Conservation (phyloP, 441 rosid species). For the Cnidoscolus chayamansa region DNA sequence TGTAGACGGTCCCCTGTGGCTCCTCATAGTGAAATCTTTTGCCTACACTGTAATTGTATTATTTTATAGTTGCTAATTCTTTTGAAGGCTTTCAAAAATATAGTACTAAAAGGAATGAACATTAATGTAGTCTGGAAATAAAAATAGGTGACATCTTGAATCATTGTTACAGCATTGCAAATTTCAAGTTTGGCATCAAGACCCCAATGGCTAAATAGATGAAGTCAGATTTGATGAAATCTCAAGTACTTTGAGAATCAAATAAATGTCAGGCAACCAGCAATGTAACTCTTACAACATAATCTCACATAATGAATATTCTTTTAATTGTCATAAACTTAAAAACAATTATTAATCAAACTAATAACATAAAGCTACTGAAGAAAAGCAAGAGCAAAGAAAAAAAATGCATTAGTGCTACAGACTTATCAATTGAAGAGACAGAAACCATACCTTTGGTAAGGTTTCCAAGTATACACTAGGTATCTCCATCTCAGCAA, state of each 20-base stretch:
- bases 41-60: background rate
- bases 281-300: background rate
- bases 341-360: background rate
- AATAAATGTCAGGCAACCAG: background rate
- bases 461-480: slow-evolving; percentile 73
- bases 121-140: background rate
- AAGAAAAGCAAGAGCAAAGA: background rate
- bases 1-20: too few relatives aligned
- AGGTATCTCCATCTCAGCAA: slow-evolving; percentile 92
- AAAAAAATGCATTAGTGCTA: too few relatives aligned
- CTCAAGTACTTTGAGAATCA: background rate
- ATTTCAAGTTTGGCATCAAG: background rate
- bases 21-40: background rate
- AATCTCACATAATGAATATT: background rate
- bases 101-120: background rate
- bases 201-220: background rate
- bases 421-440: background rate
- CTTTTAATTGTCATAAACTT: background rate
- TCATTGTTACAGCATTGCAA: background rate
- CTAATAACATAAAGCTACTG: background rate
- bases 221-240: too few relatives aligned
- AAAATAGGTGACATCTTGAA: background rate
- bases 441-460: slow-evolving; percentile 59
- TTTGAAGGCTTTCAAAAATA: background rate
- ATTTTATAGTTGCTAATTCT: background rate